Evolutionary conservation across 352 stramenopile genomes (phyloP), one percentile per base, ranked within the genome.

Genomic region (Globisporangium echinulatum): DNA sequence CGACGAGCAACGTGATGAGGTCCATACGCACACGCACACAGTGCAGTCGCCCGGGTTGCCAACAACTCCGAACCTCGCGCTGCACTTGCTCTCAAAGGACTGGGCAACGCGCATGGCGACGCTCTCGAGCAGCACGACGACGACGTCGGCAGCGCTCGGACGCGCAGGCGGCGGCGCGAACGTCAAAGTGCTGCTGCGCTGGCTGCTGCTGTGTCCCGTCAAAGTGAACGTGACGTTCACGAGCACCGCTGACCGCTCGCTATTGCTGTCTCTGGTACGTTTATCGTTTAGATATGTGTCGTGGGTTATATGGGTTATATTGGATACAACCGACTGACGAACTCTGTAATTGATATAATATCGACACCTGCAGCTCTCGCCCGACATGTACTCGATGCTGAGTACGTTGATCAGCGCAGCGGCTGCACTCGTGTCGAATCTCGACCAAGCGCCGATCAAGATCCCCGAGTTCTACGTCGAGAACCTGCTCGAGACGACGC

Each of bases 391-490:
- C 38, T 87, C 82, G 5, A 67, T 87, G 38, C 58, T 94, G n/a
- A 82, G 79, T 10, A 89, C 83, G 14, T 64, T 92, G 15, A 94
- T 94, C 64, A 89, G 82, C 54, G 85, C 85, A 2, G 85, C 85
- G 3, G 81, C 85, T 0, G 81, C 85, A 7, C 69, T 93, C 9
- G 81, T 97, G 39, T 90, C 86, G 3, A 95, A 94, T 39, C 55
- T 97, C 38, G 86, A 95, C 57, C 71, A 94, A 42, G 88, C 88
- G 19, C 84, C 87, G 2, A 91, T 97, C 66, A 82, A 88, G 39
- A 75, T 97, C 37, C 88, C 87, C 4, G 88, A 96, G 66, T 96
- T 96, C 62, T 93, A 95, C 56, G 79, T 96, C 11, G 82, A 94
- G 60, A 95, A 96, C 57, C 49, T 94, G 39, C 67, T 97, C 8